phyloP scores from a whole-genome alignment of 1,284 basidiomycete species.

The Cryptococcus sp. region DNA sequence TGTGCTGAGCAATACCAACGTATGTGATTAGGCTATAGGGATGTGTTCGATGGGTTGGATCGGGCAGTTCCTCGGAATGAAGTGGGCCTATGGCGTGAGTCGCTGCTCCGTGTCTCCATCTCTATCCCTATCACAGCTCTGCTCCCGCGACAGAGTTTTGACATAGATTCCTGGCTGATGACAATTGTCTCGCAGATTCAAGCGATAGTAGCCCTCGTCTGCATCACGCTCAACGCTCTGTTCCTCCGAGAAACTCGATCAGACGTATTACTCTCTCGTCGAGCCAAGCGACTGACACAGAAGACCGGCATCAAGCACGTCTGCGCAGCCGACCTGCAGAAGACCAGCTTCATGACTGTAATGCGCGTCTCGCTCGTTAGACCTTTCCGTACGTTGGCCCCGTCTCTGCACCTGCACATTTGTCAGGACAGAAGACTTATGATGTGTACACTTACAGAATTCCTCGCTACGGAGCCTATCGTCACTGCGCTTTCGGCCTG shows the following conservation, averaged over 20 bases:
- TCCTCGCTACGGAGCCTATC: conserved; percentile 56
- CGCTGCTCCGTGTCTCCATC: background rate
- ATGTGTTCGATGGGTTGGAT: conserved; percentile 34
- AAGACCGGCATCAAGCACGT: conserved; percentile 50
- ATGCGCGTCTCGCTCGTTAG: conserved; percentile 45
- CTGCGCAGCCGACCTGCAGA: conserved; percentile 43
- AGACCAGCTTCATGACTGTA: conserved; percentile 39
- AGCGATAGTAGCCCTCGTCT: conserved; percentile 32
- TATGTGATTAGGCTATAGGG: conserved; percentile 15
- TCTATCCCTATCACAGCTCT: background rate
- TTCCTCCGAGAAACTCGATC: conserved; percentile 52
- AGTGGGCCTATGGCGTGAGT: conserved; percentile 47
- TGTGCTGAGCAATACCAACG: background rate
- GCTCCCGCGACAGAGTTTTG: too few relatives aligned
- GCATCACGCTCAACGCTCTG: conserved; percentile 37
- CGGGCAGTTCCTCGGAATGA: conserved; percentile 32
- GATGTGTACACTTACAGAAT: conserved; percentile 33
- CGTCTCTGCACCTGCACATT: background rate
- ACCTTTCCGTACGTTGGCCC: conserved; percentile 39
- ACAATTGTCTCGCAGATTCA: conserved; percentile 17
- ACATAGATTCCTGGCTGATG: conserved; percentile 6
- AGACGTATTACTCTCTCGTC: conserved; percentile 55
- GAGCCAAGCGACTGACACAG: conserved; percentile 49
- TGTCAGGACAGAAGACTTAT: conserved; percentile 10
- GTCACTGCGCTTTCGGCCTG: conserved; percentile 54